Conservation (phyloP, 2,329 filamentous ascomycete species). For the Bisporella sp. region DNA sequence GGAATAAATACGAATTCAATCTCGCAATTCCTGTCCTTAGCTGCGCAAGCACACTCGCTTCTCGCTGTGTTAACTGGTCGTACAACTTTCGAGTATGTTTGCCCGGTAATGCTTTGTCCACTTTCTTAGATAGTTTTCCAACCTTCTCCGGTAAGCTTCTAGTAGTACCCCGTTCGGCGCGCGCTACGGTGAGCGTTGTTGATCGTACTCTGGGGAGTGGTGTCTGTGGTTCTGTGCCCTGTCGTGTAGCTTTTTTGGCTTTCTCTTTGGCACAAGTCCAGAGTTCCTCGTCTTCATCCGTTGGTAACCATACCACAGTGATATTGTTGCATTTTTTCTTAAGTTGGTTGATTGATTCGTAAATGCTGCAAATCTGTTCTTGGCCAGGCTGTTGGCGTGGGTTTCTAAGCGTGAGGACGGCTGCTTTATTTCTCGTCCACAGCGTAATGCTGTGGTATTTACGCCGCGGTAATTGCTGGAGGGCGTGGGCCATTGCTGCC, state of each 20-base stretch:
- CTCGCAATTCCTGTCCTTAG: background rate
- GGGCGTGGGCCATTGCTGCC: slow-evolving; percentile 3
- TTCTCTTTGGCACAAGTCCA: slow-evolving; percentile 2
- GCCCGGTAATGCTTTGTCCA: slow-evolving; percentile 1
- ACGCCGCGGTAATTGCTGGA: slow-evolving; percentile 3
- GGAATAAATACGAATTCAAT: background rate
- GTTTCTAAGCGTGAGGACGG: slow-evolving; percentile 35
- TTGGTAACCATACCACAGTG: slow-evolving; percentile 6
- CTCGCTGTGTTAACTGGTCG: background rate
- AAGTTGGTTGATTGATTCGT: slow-evolving; percentile 6
- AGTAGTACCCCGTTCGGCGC: background rate
- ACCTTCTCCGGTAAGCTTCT: background rate
- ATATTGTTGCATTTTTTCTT: slow-evolving; percentile 9
- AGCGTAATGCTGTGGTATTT: slow-evolving; percentile 6
- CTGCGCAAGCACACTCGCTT: background rate
- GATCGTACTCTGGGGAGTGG: background rate
- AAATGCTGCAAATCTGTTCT: slow-evolving; percentile 8
- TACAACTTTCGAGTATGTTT: background rate
- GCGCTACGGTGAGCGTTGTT: background rate
- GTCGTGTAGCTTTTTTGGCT: background rate
- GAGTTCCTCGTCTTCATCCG: slow-evolving; percentile 5
- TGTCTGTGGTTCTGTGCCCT: background rate
- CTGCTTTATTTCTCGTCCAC: slow-evolving; percentile 7
- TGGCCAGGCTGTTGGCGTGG: background rate
- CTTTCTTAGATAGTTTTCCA: slow-evolving; percentile 1